These are phyloP conservation scores for Articulospora tetracladia DNA, from an alignment of 495 filamentous ascomycete genomes.

Conservation along the genomic window DNA sequence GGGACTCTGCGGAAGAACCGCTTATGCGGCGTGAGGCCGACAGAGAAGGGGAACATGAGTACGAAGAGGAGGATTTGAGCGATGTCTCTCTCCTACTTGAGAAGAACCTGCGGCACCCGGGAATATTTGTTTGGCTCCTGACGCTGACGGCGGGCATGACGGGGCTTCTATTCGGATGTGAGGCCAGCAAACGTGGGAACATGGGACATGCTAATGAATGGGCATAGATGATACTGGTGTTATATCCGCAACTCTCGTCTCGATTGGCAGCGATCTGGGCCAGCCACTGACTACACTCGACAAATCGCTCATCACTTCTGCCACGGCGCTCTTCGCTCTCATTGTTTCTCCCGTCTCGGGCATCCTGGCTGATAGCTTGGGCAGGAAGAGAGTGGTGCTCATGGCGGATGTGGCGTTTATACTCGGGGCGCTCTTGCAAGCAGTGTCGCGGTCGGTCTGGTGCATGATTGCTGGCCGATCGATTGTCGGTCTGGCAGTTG, in stretches of 20 bases:
- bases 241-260: slow-evolving; percentile 83
- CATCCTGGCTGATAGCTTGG: slow-evolving; percentile 66
- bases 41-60: background rate
- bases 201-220: background rate
- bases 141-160: slow-evolving; percentile 80
- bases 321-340: slow-evolving; percentile 76
- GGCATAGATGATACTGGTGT: slow-evolving; percentile 78
- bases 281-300: slow-evolving; percentile 66
- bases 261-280: slow-evolving; percentile 73
- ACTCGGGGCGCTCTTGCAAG: slow-evolving; percentile 69
- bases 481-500: slow-evolving; percentile 79
- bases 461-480: slow-evolving; percentile 76
- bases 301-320: slow-evolving; percentile 80
- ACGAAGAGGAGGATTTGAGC: slow-evolving; percentile 18
- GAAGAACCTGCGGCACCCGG: slow-evolving; percentile 24
- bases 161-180: slow-evolving; percentile 85
- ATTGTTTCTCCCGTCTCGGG: slow-evolving; percentile 74
- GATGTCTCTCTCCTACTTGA: slow-evolving; percentile 24
- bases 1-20: slow-evolving; percentile 19
- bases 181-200: slow-evolving; percentile 34
- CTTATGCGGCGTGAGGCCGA: slow-evolving; percentile 16
- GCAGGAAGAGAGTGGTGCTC: slow-evolving; percentile 74
- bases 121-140: slow-evolving; percentile 62
- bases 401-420: slow-evolving; percentile 76
- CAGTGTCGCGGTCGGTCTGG: slow-evolving; percentile 54